A percentile compares a stretch with the other conserved stretches of the same genome.
These are phyloP conservation scores for Melastoma malabathricum DNA, from an alignment of 345 rosid genomes.

Conservation along the genomic window DNA sequence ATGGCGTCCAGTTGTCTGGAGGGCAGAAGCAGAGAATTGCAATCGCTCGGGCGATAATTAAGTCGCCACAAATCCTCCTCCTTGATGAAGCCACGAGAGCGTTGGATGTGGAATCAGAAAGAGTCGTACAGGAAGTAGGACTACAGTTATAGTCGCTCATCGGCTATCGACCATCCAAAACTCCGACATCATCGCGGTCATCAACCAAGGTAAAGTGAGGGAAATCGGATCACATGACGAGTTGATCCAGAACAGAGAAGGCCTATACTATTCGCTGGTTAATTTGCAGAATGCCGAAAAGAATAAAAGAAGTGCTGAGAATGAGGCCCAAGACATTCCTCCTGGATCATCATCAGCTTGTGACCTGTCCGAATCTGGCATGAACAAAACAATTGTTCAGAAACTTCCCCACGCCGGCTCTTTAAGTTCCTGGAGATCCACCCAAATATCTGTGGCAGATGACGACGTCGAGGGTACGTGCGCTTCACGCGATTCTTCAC, in stretches of 20 bases:
- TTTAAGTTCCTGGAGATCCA: not conserved
- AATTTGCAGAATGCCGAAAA: constrained; percentile 2
- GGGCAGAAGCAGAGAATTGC: constrained; percentile 35
- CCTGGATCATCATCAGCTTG: not conserved
- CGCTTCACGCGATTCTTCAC: constrained; percentile 8
- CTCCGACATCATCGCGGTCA: constrained; percentile 14
- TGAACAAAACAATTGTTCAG: not conserved
- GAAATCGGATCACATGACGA: constrained; percentile 22
- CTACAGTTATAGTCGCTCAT: constrained; percentile 22
- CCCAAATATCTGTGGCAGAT: not conserved
- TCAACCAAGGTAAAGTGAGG: constrained; percentile 18
- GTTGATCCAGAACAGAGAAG: constrained; percentile 13
- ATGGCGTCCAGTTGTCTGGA: constrained; percentile 29
- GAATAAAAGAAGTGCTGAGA: constrained; percentile 4
- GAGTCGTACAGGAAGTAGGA: constrained; percentile 20
- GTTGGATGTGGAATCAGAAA: constrained; percentile 23
- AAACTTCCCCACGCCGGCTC: not conserved
- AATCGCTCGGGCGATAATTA: constrained; percentile 26
- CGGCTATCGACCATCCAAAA: constrained; percentile 24
- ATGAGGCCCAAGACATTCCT: not conserved
- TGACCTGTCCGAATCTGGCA: not conserved
- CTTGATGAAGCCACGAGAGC: constrained; percentile 37
- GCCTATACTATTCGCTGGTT: constrained; percentile 10
- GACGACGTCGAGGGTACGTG: not conserved
- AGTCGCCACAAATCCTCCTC: constrained; percentile 24